phyloP scores from a whole-genome alignment of 768 basidiomycete species.

The Austroboletus eburneus region DNA sequence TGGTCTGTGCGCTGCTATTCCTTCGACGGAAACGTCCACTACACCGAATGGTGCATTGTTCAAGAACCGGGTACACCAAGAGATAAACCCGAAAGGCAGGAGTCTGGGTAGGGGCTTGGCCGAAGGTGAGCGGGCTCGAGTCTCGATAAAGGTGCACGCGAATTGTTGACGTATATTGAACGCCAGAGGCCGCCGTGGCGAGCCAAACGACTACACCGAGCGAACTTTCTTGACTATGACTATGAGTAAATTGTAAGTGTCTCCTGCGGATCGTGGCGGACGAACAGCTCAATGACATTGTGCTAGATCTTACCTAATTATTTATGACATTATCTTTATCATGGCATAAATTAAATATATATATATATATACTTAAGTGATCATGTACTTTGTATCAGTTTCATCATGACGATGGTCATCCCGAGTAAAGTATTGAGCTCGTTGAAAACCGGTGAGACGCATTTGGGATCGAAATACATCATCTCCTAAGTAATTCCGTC shows the following conservation, averaged over 20 bases:
- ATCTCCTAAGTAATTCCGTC: not conserved
- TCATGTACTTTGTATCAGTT: no score
- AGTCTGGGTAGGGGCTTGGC: not conserved
- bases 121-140: slow-evolving; percentile 6
- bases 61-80: slow-evolving; percentile 22
- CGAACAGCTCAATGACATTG: no score
- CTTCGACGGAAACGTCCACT: not conserved
- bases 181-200: not conserved
- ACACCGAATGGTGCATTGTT: slow-evolving; percentile 10
- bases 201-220: not conserved
- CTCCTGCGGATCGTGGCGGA: no score
- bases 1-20: slow-evolving; percentile 13
- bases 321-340: no score
- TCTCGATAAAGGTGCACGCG: no score
- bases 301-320: no score
- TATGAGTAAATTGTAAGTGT: no score
- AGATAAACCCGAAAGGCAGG: slow-evolving; percentile 10
- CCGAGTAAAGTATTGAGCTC: not conserved
- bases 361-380: no score
- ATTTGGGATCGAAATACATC: not conserved
- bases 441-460: not conserved
- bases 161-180: no score
- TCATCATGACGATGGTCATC: not conserved
- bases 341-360: no score
- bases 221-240: not conserved